Evolutionary conservation across 2,329 filamentous ascomycete genomes (phyloP), one percentile per base, ranked within the genome.

Genomic region (Fusarium sp.): DNA sequence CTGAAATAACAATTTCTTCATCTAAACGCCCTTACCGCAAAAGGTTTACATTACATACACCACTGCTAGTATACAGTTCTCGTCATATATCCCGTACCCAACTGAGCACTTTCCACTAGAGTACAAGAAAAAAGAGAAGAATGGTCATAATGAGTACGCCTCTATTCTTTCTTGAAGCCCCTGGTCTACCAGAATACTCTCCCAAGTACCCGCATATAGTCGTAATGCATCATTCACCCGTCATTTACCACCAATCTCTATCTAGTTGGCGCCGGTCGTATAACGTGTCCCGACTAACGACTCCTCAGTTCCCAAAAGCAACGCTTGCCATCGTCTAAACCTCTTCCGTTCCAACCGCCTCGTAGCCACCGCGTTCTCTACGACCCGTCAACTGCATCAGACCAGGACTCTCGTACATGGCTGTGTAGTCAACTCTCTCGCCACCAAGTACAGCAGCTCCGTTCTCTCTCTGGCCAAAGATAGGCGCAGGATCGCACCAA

Each of bases 401-500:
- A 9, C 87, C 84, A 11, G 96, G 96, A 26, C 92, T 90, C 82
- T 98, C 96, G 83, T 98, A 99, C 87, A 98, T 90, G 64, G 89
- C 90, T 26, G 93, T 93, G 82, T 98, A 99, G 83, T 98, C 94
- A 53, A 99, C 90, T 44, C 88, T 85, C 78, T 93, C 88, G 5
- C 96, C 96, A 20, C 91, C 94, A 13, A 99, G 84, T 81, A 95
- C 84, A 1, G 93, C 95, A 48, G 88, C 87, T 18, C 95, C 95
- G 57, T 90, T 92, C 78, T 94, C 90, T 66, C 92, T 89, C 77
- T 88, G 90, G 17, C 92, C 91, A 80, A 98, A 96, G 24, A 97
- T 82, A 0, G 96, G 93, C 5, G 93, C 92, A 4, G 94, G 91
- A 80, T 98, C 96, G 78, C 93, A 96, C 94, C 95, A 98, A 81